Evolutionary conservation across 1,284 basidiomycete genomes (phyloP), one percentile per base, ranked within the genome.

Genomic region (Ceratobasidium sp.): DNA sequence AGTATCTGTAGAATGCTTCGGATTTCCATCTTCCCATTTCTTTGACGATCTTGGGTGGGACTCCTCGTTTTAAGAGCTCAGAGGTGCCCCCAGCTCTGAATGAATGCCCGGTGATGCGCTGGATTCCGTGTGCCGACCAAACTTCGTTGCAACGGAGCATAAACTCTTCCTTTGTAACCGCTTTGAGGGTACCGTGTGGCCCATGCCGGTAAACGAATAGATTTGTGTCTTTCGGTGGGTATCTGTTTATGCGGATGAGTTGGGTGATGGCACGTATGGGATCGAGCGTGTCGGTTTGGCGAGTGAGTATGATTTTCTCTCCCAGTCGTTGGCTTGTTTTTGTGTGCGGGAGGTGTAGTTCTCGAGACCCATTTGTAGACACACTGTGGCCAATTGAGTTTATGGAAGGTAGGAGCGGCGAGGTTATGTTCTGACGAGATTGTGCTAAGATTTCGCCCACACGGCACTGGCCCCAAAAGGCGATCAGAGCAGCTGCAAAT

Each of bases 71-170:
- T 0, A 86, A 81, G 0, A 85, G 80, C 23, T 84, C 81, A 0
- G 83, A 82, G 0, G 84, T 80, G 0, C 84, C 84, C 0, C 85
- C 83, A 56, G 85, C 85, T 10, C 82, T 80, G 66, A 86, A 86
- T 37, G 80, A 79, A 63, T 86, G 85, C 1, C 84, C 83, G 0
- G 78, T 66, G 6, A 83, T 84, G 81, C 0, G 82, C 81, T 1
- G 67, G 20, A 77, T 84, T 83, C 84, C 85, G 82, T 3, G 77
- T 80, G 56, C 78, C 74, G 7, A 80, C 81, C 20, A 82, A 73
- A 77, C 47, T 3, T 42, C 45, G 49, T 75, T 75, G 65, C 73
- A 77, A 0, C 76, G 23, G 20, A 23, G 23, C 7, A 78, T 33
- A 65, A 77, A 77, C 13, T 33, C 28, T 13, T 73, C 42, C 1